Base-by-base conservation (phyloP, 768 basidiomycete genomes). In the Lactifluus piperatus region DNA sequence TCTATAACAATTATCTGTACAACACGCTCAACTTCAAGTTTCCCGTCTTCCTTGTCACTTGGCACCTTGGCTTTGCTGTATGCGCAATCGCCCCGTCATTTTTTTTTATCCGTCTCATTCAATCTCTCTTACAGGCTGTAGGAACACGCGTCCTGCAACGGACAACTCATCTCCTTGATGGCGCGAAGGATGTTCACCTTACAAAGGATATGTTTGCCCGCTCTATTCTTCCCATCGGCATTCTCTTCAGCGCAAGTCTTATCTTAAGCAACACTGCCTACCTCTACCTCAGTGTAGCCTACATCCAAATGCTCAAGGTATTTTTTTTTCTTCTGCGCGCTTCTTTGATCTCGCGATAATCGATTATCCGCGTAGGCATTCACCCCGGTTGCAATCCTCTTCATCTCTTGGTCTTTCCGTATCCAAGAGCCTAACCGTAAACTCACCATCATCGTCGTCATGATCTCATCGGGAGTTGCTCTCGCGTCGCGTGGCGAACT, bases 301-400 rank as follows among this genome's bases (percentile, higher is more conserved):
- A 95, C 73, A 97, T 98, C 65, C 95, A 98, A 72, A 92, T 97
- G 91, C 84, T 94, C 70, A 93, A 93, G 81, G 88, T 86, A 39
- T 76, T 65, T 13, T 36, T 13, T 22, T 37, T 26, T 49, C 24
- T 22, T 20, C n/a, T 18, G 5, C 13, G 37, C 47, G 22, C 16
- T 22, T 27, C 5, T 26, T 37, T 48, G 13, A 13, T 41, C 51
- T 58, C 24, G 58, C 26, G 6, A 11, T 36, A 11, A n/a, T 30
- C 26, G 24, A 22, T 22, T 49, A 14, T n/a, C 16, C 34, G 60
- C 58, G 27, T 67, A 94, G 89, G 94, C 94, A 2, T 97, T 97
- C 74, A 85, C 78, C 0, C 88, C 91, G 2, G 91, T 93, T 22
- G 88, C 91, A 0, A 92, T 94, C 65, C 81, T 97, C 48, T 81